These are phyloP conservation scores for Niebla homalea DNA, from an alignment of 495 filamentous ascomycete species.

Conservation along the genomic window DNA sequence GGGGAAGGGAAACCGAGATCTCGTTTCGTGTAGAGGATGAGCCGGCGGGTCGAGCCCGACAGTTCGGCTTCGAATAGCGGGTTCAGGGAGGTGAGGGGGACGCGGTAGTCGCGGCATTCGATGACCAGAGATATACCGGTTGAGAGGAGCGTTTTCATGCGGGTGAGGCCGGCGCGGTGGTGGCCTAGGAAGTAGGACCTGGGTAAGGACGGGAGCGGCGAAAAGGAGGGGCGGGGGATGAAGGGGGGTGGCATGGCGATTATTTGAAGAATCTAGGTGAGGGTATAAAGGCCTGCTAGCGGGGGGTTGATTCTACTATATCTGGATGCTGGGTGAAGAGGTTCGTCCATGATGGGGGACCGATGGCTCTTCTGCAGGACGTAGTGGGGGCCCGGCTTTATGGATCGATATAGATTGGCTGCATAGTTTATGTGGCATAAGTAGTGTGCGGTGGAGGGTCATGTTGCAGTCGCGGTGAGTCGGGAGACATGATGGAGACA, in stretches of 20 bases:
- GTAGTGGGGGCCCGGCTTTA: no score
- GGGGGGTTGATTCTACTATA: no score
- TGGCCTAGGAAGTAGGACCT: slow-evolving; percentile 96
- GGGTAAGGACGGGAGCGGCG: slow-evolving; percentile 53
- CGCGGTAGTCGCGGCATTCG: slow-evolving; percentile 87
- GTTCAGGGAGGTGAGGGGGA: slow-evolving; percentile 79
- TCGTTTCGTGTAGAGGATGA: slow-evolving; percentile 85
- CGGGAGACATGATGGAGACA: no score
- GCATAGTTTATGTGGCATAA: no score
- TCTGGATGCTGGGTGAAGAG: no score
- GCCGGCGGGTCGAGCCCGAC: slow-evolving; percentile 43
- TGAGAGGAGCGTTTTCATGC: slow-evolving; percentile 74
- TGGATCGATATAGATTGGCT: no score
- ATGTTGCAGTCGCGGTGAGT: no score
- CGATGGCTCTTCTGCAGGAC: no score
- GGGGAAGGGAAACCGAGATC: slow-evolving; percentile 59
- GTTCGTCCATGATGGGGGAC: no score
- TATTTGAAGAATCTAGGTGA: no score
- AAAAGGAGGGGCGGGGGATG: slow-evolving; percentile 59
- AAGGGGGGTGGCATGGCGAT: slow-evolving; percentile 32
- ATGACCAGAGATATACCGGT: slow-evolving; percentile 69
- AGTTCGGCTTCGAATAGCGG: slow-evolving; percentile 76
- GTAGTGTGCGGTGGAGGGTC: no score
- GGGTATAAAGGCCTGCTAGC: no score
- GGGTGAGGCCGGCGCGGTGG: slow-evolving; percentile 65